Percentiles rank a stretch among this genome's conserved stretches.
Conservation (phyloP, 192 early-diverging fungal species). For the Coemansia sp. region DNA sequence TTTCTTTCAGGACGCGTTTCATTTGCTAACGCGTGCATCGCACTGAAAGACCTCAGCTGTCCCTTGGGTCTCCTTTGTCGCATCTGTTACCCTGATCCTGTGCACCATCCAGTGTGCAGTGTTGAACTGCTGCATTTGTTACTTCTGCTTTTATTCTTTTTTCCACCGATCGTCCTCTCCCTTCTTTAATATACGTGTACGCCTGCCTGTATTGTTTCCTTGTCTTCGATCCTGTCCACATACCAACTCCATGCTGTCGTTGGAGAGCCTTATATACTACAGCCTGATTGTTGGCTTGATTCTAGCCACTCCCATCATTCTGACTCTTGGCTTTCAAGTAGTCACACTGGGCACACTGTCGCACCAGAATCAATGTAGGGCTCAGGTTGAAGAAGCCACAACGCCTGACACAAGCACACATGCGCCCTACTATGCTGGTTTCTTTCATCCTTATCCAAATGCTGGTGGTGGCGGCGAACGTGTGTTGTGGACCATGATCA, state of each 20-base stretch:
- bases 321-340: conserved; percentile 19
- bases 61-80: conserved; percentile 1
- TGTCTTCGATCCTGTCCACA: too few relatives aligned
- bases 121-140: too few relatives aligned
- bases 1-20: not conserved
- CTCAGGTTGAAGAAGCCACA: conserved; percentile 8
- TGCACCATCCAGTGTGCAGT: not conserved
- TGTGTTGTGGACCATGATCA: conserved; percentile 90
- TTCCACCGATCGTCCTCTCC: too few relatives aligned
- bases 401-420: conserved; percentile 34
- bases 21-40: conserved; percentile 9
- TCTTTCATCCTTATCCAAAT: conserved; percentile 96
- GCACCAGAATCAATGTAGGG: conserved; percentile 15
- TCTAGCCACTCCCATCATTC: conserved; percentile 10
- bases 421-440: conserved; percentile 60
- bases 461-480: conserved; percentile 95
- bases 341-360: conserved; percentile 32
- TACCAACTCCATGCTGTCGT: conserved; percentile 11
- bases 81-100: not conserved
- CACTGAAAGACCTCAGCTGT: conserved; percentile 2
- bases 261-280: conserved; percentile 25
- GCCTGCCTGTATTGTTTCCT: too few relatives aligned
- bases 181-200: too few relatives aligned
- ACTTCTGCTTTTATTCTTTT: too few relatives aligned
- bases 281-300: conserved; percentile 22